A percentile compares a stretch with the other conserved stretches of the same genome.
phyloP scores from a whole-genome alignment of 1,284 basidiomycete species.

The Leccinum angustisporum region DNA sequence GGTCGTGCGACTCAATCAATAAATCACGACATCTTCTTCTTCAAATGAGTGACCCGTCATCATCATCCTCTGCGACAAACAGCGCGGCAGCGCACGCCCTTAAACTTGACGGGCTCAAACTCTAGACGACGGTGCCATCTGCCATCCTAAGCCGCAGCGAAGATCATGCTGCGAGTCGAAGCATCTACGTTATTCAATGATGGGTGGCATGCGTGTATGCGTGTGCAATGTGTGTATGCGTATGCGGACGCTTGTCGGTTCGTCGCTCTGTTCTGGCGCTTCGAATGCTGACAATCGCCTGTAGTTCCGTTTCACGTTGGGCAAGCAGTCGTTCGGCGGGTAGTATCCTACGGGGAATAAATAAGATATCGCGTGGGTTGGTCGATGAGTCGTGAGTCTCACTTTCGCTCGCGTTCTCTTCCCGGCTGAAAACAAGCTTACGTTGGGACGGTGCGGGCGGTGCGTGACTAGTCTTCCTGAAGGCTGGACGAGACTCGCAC shows the following conservation, averaged over 20 bases:
- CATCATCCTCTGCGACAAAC: not conserved
- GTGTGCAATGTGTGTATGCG: not conserved
- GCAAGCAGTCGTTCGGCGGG: conserved; percentile 4
- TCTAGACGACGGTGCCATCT: not conserved
- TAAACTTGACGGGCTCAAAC: not conserved
- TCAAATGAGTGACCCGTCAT: not conserved
- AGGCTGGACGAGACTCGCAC: conserved; percentile 28
- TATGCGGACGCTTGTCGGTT: not conserved
- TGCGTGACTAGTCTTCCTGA: conserved; percentile 10
- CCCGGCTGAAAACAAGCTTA: too few relatives aligned
- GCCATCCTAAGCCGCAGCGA: not conserved
- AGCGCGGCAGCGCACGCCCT: not conserved
- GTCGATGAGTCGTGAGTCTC: too few relatives aligned
- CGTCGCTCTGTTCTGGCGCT: not conserved
- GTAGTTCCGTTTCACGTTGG: not conserved
- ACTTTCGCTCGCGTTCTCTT: too few relatives aligned
- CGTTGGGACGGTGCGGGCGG: not conserved
- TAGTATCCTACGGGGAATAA: not conserved
- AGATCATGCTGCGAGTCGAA: not conserved
- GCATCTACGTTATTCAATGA: not conserved
- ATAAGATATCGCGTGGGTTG: not conserved
- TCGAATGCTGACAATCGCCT: not conserved
- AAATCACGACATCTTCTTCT: not conserved
- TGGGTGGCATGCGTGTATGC: not conserved
- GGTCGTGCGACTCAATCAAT: not conserved